Evolutionary conservation across 1,284 basidiomycete species (phyloP), one percentile per base, ranked within the genome.

Genomic region (Ustilago vetiveriae): DNA sequence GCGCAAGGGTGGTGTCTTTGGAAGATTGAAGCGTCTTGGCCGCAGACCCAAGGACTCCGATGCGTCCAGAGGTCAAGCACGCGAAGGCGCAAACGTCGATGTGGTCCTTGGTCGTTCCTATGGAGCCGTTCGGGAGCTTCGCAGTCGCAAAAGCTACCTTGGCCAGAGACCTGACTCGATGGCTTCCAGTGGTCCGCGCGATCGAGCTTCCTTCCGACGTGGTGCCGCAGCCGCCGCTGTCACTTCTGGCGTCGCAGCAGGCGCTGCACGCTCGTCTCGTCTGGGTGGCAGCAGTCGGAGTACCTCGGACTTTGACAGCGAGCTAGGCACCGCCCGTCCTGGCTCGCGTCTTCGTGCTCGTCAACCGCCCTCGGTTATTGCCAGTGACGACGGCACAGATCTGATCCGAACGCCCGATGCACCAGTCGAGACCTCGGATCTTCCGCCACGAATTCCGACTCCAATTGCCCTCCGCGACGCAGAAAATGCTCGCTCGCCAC

Each of bases 391-490:
- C 29, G 56, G 41, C 5, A 42, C 51, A 11, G 58, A 62, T 19
- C n/a, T 41, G 14, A 41, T 16, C 13, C 35, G 23, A 6, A 16
- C 22, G 6, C 24, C 30, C 21, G 48, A 33, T 22, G 50, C 16
- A 10, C 23, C 42, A 1, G 29, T 41, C 26, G 46, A 17, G 4
- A 35, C 52, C 22, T 35, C 68, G 6, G 63, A 67, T 8, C 32
- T 35, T 17, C 50, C 68, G 8, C 57, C 68, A 16, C 56, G 53
- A 23, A 51, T 63, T 14, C 33, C 50, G 6, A 41, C 33, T 8
- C 69, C 69, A 2, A 44, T 72, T 43, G 63, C 63, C n/a, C 58
- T 72, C 4, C 56, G 59, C n/a, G 69, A 66, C 17, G 52, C 69
- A 9, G 64, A 72, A 48, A 66, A 43, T 24, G 63, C 69, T n/a